Base-by-base conservation (phyloP, 176 grass and related monocot genomes). In the Carex littledalei region DNA sequence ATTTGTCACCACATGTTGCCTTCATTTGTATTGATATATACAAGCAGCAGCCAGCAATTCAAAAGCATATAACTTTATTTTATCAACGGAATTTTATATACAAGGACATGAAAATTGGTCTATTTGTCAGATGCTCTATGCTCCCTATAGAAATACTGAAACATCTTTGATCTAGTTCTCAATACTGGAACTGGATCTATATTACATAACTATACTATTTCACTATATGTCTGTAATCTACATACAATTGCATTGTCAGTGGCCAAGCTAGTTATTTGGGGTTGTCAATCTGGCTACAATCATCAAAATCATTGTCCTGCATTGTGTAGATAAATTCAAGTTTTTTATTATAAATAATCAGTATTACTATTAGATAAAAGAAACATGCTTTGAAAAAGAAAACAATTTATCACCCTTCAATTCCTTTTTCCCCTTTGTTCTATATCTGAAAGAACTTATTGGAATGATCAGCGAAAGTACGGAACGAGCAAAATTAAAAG, bases 241-340 rank as follows among this genome's bases (percentile, higher is more conserved):
- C 3, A 64, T 45, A 43, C 17, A 45, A 81, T 81, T n/a, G 60
- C 32, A 17, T 59, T 8, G 17, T 63, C n/a, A 81, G 32, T 81
- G 31, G 0, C 17, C 13, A 65, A 65, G 45, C 45, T 65, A 64
- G 0, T 83, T 52, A 67, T 17, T 54, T 67, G 63, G 80, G 20
- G 58, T 17, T 52, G 12, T 67, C 80, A 83, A 67, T 39, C 21
- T 65, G 41, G 18, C 61, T 65, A 67, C 80, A 26, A 83, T 67
- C 80, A 49, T 65, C 80, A 34, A 53, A 83, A 83, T 83, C 80
- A n/a, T 83, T 67, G 22, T 83, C 37, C 80, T 83, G 80, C 80
- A 67, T 37, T 50, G 17, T 20, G 54, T 21, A n/a, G 2, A 83
- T 7, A 83, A 63, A 83, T 83, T 24, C n/a, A 39, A 64, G 34